Evolutionary conservation across 202 grass and related monocot species (phyloP).

Genomic region (Dendrocalamus latiflorus): DNA sequence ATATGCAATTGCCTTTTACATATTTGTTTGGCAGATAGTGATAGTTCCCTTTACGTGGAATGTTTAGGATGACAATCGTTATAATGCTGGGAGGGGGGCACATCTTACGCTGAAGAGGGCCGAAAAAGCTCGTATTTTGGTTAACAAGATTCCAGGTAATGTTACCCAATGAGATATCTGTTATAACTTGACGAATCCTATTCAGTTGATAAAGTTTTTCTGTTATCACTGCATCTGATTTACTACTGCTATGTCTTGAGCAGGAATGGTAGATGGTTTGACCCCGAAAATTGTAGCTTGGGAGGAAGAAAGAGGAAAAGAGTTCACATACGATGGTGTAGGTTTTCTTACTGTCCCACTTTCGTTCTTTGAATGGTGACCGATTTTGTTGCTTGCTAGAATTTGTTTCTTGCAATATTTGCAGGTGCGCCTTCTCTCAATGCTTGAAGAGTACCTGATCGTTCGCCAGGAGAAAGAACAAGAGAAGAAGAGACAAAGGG

Average conservation of each 20-base stretch:
- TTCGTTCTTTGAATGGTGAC: neutral
- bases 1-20: neutral
- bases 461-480: slow-evolving; percentile 86
- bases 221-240: slow-evolving; percentile 15
- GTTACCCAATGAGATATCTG: neutral
- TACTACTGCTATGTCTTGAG: slow-evolving; percentile 17
- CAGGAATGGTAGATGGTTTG: slow-evolving; percentile 81
- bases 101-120: slow-evolving; percentile 95
- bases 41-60: slow-evolving; percentile 2
- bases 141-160: slow-evolving; percentile 91
- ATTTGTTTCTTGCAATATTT: slow-evolving; percentile 24
- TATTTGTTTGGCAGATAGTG: slow-evolving; percentile 8
- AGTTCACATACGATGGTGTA: slow-evolving; percentile 87
- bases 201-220: neutral
- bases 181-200: neutral
- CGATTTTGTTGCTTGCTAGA: slow-evolving; percentile 4
- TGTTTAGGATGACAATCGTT: slow-evolving; percentile 87
- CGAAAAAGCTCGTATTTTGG: slow-evolving; percentile 77
- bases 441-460: slow-evolving; percentile 83
- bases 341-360: neutral
- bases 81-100: slow-evolving; percentile 90
- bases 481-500: slow-evolving; percentile 86
- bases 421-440: slow-evolving; percentile 70
- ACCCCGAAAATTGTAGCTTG: slow-evolving; percentile 63
- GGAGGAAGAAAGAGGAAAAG: slow-evolving; percentile 62